phyloP scores from a whole-genome alignment of 331 rosid genomes.

The Arachis monticola region DNA sequence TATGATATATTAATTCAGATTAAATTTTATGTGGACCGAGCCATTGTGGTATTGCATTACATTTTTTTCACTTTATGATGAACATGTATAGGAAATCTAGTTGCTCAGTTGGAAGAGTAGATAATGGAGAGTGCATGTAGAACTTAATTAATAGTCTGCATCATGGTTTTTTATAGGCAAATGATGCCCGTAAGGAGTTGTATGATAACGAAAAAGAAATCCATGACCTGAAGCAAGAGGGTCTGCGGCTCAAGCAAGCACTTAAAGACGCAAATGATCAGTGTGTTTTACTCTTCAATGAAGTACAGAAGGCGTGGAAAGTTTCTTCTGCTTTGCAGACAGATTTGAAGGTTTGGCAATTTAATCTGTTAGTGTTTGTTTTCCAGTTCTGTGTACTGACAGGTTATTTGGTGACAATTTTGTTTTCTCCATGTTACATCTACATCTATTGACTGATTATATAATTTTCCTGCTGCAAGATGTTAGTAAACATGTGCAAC shows the following conservation, averaged over 20 bases:
- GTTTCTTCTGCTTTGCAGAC: slow-evolving; percentile 81
- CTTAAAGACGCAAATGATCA: slow-evolving; percentile 90
- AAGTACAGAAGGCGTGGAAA: slow-evolving; percentile 95
- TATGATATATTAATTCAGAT: slow-evolving; percentile 2
- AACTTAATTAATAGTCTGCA: slow-evolving; percentile 11
- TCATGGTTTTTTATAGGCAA: slow-evolving; percentile 67
- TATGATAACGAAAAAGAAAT: slow-evolving; percentile 82
- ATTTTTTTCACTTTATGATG: background rate
- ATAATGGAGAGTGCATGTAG: slow-evolving; percentile 29
- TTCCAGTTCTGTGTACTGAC: slow-evolving; percentile 36
- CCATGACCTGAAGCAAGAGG: slow-evolving; percentile 76
- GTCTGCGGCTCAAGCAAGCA: slow-evolving; percentile 68
- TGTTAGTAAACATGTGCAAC: slow-evolving; percentile 5
- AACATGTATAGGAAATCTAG: background rate
- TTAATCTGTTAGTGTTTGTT: slow-evolving; percentile 37
- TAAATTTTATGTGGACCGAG: slow-evolving; percentile 22
- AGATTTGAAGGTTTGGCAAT: slow-evolving; percentile 81
- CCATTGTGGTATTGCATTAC: background rate
- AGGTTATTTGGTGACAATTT: slow-evolving; percentile 24
- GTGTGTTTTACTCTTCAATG: slow-evolving; percentile 88
- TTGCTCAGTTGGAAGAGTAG: background rate
- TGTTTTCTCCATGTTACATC: slow-evolving; percentile 27
- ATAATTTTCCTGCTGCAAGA: slow-evolving; percentile 32
- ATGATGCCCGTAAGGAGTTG: slow-evolving; percentile 88
- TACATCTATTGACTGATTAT: slow-evolving; percentile 1